Evolutionary conservation across 2,329 filamentous ascomycete genomes (phyloP).

Genomic region (Corynespora cassiicola): DNA sequence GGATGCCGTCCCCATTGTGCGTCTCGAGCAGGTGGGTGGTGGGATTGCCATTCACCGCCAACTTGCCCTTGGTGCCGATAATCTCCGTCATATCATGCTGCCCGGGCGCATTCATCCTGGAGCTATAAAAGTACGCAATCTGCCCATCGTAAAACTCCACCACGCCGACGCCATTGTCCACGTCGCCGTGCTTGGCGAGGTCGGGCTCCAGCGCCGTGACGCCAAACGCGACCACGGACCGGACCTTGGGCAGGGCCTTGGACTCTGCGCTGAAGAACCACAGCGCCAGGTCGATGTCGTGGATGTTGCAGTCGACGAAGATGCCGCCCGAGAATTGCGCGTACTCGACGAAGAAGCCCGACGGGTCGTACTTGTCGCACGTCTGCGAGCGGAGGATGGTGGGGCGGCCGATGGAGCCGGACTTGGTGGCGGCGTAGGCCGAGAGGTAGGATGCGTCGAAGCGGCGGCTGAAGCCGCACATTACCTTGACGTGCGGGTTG

Average conservation of each 20-base stretch:
- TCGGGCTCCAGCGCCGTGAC: conserved; percentile 67
- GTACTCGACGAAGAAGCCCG: conserved; percentile 73
- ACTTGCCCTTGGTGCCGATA: conserved; percentile 70
- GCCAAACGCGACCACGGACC: conserved; percentile 63
- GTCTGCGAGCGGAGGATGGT: conserved; percentile 52
- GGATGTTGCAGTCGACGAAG: conserved; percentile 74
- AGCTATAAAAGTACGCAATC: conserved; percentile 69
- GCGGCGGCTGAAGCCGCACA: conserved; percentile 70
- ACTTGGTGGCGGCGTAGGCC: conserved; percentile 59
- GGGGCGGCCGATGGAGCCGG: conserved; percentile 64
- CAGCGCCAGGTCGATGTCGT: conserved; percentile 71
- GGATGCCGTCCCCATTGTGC: conserved; percentile 60
- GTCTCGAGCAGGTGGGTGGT: conserved; percentile 62
- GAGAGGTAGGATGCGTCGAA: conserved; percentile 72
- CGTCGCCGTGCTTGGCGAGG: conserved; percentile 63
- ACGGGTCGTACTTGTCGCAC: conserved; percentile 61
- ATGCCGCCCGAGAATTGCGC: conserved; percentile 71
- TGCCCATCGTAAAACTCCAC: conserved; percentile 70
- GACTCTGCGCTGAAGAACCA: conserved; percentile 62
- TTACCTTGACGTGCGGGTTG: conserved; percentile 67
- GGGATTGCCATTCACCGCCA: conserved; percentile 67
- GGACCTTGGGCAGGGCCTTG: conserved; percentile 51
- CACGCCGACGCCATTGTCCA: conserved; percentile 68
- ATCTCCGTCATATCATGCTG: conserved; percentile 73
- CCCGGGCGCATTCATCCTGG: conserved; percentile 71